Base-by-base conservation (phyloP, 2,329 filamentous ascomycete genomes). In the Pseudogymnoascus sp. region DNA sequence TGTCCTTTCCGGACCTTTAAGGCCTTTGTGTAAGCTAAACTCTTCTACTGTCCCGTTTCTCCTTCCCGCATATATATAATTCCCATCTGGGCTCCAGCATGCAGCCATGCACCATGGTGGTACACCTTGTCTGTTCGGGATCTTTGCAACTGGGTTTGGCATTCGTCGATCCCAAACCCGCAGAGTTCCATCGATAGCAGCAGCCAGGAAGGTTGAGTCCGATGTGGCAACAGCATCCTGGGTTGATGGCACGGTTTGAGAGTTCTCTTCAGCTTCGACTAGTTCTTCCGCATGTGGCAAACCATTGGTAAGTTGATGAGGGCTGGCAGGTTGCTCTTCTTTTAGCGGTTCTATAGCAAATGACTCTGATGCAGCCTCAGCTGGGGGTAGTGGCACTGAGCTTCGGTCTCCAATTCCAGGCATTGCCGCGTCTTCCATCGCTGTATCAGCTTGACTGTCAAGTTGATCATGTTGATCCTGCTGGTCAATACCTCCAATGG, bases 31-130 rank as follows among this genome's bases (percentile, higher is more conserved):
- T 16, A 99, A 81, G 71, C 86, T 92, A 76, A 90, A 99, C 76
- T 99, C 95, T 70, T 99, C 95, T 0, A 99, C 95, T 0, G 92
- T 96, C 62, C 92, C 85, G 75, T 98, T 98, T 65, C 95, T 83
- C 28, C 95, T 83, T 0, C 95, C 95, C 0, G 90, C 93, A 76
- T 96, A 99, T 71, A 99, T 93, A 76, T 86, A 92, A 76, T 98
- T 98, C 13, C 95, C 95, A 74, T 97, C 90, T 0, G 92, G 92
- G 63, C 90, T 93, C 95, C 95, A 99, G 78, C 92, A 96, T 0
- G 92, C 92, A 69, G 91, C 93, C 87, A 96, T 97, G 76, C 93
- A 98, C 93, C 93, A 99, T 0, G 93, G 95, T 1, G 95, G 93
- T 0, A 92, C 90, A 16, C 87, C 86, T 10, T 86, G 84, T 10